Percentiles rank a stretch among this genome's conserved stretches.
Evolutionary conservation across 495 filamentous ascomycete species (phyloP).

Genomic region (Penicillium lividum): DNA sequence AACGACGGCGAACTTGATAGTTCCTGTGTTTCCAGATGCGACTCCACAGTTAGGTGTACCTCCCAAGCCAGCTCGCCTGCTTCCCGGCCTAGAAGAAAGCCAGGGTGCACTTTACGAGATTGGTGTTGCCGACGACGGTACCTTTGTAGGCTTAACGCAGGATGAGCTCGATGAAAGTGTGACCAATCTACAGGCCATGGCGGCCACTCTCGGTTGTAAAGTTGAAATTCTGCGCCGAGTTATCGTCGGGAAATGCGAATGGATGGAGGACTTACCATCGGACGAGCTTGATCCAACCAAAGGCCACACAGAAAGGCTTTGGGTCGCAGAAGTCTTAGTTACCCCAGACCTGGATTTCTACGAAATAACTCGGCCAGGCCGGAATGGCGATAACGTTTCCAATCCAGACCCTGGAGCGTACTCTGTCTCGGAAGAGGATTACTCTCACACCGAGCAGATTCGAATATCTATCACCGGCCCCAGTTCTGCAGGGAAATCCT

Average conservation of each 20-base stretch:
- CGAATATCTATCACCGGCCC: constrained; percentile 89
- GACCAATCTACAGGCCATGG: constrained; percentile 81
- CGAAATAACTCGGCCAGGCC: constrained; percentile 18
- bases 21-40: constrained; percentile 71
- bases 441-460: constrained; percentile 66
- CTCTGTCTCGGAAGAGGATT: constrained; percentile 23
- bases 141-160: constrained; percentile 82
- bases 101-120: constrained; percentile 95
- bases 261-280: constrained; percentile 51
- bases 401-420: constrained; percentile 6
- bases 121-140: constrained; percentile 92
- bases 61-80: constrained; percentile 60
- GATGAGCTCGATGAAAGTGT: constrained; percentile 93
- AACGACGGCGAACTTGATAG: constrained; percentile 65
- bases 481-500: constrained; percentile 93
- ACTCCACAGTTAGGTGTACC: constrained; percentile 53
- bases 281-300: constrained; percentile 26
- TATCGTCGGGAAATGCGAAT: constrained; percentile 84
- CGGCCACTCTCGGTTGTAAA: constrained; percentile 82
- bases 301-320: constrained; percentile 60
- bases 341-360: constrained; percentile 59
- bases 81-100: constrained; percentile 87
- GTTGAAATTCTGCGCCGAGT: constrained; percentile 84
- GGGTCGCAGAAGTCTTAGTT: constrained; percentile 86
- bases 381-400: constrained; percentile 4